Evolutionary conservation across 2,329 filamentous ascomycete genomes (phyloP), one percentile per base, ranked within the genome.

Genomic region (Juglanconis juglandina): DNA sequence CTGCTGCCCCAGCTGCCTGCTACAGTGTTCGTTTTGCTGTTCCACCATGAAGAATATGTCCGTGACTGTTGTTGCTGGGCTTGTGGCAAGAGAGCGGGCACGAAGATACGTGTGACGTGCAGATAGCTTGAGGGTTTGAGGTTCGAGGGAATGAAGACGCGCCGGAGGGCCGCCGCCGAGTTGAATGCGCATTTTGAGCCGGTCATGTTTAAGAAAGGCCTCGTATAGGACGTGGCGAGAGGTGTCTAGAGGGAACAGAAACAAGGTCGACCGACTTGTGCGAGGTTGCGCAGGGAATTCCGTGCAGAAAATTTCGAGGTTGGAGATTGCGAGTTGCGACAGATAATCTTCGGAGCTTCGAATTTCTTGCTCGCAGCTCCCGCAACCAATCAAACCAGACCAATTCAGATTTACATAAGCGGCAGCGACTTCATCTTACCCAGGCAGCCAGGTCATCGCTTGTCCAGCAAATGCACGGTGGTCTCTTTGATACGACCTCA

Each of bases 111-210:
- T 11, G 61, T 55, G 41, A 63, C 50, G 51, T 58, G 61, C 11
- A 63, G 58, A 17, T 54, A 58, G 39, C 53, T 48, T 30, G 61
- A 44, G 17, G 32, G 32, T 14, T 57, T 60, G 57, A 73, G 69
- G 64, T 69, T 66, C 55, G 73, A 73, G 51, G 72, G 71, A 65
- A 82, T 64, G 65, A 83, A 81, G 52, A 81, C 76, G 56, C 75
- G 72, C 50, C 77, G 75, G 5, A 84, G 75, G 62, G 79, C 78
- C 41, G 72, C 66, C n/a, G 76, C 75, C 55, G 79, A 75, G 64
- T 74, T 77, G 68, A 76, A 77, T 47, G 79, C 65, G 63, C 77
- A 80, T 58, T 65, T 61, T 32, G 72, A 61, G 56, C 68, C 63
- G 60, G 66, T 74, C 78, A 81, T 81, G 30, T n/a, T 72, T 59